These are phyloP conservation scores for Colletotrichum eremochloae DNA, from an alignment of 2,329 filamentous ascomycete species.

Conservation along the genomic window DNA sequence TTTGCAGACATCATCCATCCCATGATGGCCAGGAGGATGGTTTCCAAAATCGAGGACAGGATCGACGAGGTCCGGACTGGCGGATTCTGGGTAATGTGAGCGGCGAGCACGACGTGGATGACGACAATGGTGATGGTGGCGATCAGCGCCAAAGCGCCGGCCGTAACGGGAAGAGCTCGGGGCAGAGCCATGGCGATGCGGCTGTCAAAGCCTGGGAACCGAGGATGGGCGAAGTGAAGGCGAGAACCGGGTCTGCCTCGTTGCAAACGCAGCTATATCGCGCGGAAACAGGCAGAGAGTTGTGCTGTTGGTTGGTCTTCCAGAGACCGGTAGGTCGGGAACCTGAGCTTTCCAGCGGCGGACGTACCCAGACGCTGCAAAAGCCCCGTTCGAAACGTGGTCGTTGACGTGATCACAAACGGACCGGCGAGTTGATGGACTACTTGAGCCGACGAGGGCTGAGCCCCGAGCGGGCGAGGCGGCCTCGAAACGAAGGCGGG, in stretches of 20 bases:
- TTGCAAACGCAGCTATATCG: neutral
- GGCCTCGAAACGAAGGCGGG: constrained; percentile 10
- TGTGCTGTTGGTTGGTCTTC: constrained; percentile 26
- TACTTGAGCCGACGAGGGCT: constrained; percentile 26
- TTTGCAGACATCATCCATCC: constrained; percentile 51
- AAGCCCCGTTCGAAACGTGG: constrained; percentile 5
- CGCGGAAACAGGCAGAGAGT: neutral
- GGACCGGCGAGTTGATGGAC: constrained; percentile 8
- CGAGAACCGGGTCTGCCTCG: neutral
- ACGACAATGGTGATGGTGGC: constrained; percentile 56
- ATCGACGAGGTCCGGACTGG: constrained; percentile 54
- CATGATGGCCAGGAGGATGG: constrained; percentile 53
- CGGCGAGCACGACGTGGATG: constrained; percentile 57
- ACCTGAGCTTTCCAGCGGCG: constrained; percentile 26
- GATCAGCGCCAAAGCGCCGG: constrained; percentile 54
- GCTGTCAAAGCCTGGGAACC: constrained; percentile 32
- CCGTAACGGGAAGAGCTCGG: constrained; percentile 50
- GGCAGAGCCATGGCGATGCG: constrained; percentile 51
- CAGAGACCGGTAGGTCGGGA: constrained; percentile 35
- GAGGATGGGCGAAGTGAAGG: constrained; percentile 9
- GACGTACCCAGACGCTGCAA: constrained; percentile 3
- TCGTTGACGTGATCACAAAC: constrained; percentile 11
- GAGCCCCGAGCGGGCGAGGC: constrained; percentile 21
- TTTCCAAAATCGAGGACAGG: constrained; percentile 55
- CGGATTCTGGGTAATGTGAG: constrained; percentile 48